Conservation (phyloP, 2,329 filamentous ascomycete species). For the Paraphaeosphaeria minitans region DNA sequence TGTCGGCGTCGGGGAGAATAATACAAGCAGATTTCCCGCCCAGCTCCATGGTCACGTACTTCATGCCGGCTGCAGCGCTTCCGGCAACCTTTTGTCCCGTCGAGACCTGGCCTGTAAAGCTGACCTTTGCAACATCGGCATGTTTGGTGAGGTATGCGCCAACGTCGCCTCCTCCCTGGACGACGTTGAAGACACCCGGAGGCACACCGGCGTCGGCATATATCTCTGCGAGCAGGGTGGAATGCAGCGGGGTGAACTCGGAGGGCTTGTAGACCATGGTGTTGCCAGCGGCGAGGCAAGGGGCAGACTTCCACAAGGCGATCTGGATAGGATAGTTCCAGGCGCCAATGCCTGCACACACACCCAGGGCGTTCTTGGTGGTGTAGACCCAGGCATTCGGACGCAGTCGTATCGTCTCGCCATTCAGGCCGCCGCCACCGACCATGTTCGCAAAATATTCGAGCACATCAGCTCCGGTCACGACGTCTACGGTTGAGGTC, state of each 20-base stretch:
- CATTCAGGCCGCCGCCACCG: slow-evolving; percentile 77
- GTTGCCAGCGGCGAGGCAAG: slow-evolving; percentile 84
- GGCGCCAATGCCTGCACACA: slow-evolving; percentile 85
- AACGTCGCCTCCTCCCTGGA: slow-evolving; percentile 79
- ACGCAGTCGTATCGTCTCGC: slow-evolving; percentile 75
- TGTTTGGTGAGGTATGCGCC: slow-evolving; percentile 77
- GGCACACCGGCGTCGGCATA: slow-evolving; percentile 81
- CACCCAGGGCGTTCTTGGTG: slow-evolving; percentile 78
- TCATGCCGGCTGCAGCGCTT: slow-evolving; percentile 77
- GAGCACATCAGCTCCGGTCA: slow-evolving; percentile 81
- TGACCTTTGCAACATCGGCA: slow-evolving; percentile 78
- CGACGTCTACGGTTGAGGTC: slow-evolving; percentile 81
- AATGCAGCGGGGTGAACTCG: slow-evolving; percentile 86
- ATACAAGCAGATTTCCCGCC: slow-evolving; percentile 85
- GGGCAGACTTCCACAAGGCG: slow-evolving; percentile 85
- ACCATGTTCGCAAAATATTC: slow-evolving; percentile 86
- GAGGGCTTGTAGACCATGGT: slow-evolving; percentile 92
- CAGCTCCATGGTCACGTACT: slow-evolving; percentile 90
- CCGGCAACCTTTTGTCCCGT: slow-evolving; percentile 83
- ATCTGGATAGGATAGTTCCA: slow-evolving; percentile 96
- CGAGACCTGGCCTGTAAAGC: slow-evolving; percentile 85
- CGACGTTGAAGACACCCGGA: slow-evolving; percentile 83
- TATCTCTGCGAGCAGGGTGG: slow-evolving; percentile 73
- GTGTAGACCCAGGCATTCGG: slow-evolving; percentile 82
- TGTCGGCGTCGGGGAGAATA: slow-evolving; percentile 77